Percentiles rank a stretch among this genome's conserved stretches.
Conservation (phyloP, 441 rosid species). For the Bocquillonia castaneifolia region DNA sequence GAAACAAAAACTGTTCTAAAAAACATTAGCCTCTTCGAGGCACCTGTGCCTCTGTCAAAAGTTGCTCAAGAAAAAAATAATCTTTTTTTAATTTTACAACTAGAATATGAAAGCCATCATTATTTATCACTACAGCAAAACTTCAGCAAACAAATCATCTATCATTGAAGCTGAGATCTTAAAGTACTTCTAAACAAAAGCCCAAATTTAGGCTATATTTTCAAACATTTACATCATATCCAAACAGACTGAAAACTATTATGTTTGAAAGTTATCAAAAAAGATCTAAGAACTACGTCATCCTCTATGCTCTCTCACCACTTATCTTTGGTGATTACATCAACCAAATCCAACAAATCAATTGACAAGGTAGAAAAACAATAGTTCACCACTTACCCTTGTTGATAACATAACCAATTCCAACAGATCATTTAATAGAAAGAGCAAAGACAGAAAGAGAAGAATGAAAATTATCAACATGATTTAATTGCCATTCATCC, state of each 20-base stretch:
- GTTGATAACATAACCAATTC: neutral
- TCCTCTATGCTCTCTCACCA: neutral
- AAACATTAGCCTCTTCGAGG: neutral
- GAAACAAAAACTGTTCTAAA: neutral
- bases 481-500: no score
- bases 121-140: neutral
- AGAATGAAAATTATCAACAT: no score
- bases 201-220: neutral
- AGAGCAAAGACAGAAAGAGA: no score
- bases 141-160: neutral
- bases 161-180: neutral
- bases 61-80: neutral
- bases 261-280: neutral
- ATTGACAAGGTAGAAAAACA: neutral
- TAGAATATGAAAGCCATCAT: neutral
- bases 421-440: neutral
- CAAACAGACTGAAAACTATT: neutral
- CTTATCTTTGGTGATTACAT: neutral
- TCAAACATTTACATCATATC: neutral
- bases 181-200: neutral
- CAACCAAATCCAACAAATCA: neutral
- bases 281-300: neutral
- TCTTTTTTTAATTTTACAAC: neutral
- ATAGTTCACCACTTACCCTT: neutral
- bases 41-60: neutral